Evolutionary conservation across 1,284 basidiomycete species (phyloP), one percentile per base, ranked within the genome.

Genomic region (Porodaedalea pini): DNA sequence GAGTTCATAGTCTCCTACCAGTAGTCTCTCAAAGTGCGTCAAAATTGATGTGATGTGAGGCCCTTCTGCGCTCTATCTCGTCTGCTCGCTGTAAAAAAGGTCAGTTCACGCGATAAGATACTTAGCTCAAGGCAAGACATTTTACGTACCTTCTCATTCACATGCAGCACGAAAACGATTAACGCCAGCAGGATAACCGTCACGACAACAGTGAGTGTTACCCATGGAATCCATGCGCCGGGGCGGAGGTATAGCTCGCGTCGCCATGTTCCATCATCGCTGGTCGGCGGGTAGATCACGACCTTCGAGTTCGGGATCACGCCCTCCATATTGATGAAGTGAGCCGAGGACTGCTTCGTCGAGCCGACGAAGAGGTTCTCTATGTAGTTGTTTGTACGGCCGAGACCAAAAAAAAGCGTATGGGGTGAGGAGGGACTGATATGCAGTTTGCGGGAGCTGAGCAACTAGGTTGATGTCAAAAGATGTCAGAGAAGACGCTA

Each of bases 341-440:
- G 90, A 45, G 85, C 70, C 37, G 72, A 65, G 3, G 78, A 21
- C 62, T 90, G 85, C 29, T 91, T 80, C 2, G 93, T 95, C 1
- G 91, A 88, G 11, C 94, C 94, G 7, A 96, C 89, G 68, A 94
- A 94, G 3, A 97, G 79, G 68, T 94, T 95, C 77, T 99, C 97
- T 67, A 99, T 93, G 73, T 99, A 99, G 71, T 99, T 99, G 75
- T 99, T 99, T n/a, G 96, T 99, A 43, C 97, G 83, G 0, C 97
- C 97, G 2, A 99, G 85, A 0, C 97, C 97, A 68, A 99, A 93
- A 79, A n/a, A 95, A 98, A 2, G 92, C 85, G 68, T 98, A 98
- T 0, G 97, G 96, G 1, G 92, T 89, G 51, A 88, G 81, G 8
- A 99, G 81, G 7, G 94, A 78, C 51, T 96, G 89, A 68, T 98